Percentiles rank a stretch among this genome's conserved stretches.
phyloP scores from a whole-genome alignment of 495 filamentous ascomycete genomes.

The Penicillium herquei region DNA sequence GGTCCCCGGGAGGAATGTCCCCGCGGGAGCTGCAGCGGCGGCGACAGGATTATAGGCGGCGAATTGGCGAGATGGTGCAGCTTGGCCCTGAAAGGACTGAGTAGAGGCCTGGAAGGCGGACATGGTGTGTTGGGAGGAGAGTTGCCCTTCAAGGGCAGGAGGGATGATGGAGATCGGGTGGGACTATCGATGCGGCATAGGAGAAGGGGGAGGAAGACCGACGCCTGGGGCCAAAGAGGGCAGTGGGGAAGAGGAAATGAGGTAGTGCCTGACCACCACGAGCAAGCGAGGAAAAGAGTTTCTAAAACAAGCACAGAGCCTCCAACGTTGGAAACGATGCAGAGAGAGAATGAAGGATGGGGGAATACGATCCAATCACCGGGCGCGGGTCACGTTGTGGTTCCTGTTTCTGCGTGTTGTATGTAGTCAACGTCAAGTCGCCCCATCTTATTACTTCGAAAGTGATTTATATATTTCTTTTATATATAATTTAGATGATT shows the following conservation, averaged over 20 bases:
- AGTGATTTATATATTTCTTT: no score
- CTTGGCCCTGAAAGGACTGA: slow-evolving; percentile 32
- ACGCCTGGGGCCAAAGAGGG: slow-evolving; percentile 27
- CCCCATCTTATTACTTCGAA: not conserved
- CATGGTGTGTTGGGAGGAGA: slow-evolving; percentile 25
- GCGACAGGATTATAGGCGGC: slow-evolving; percentile 41
- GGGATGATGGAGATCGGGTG: slow-evolving; percentile 1
- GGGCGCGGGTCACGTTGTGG: slow-evolving; percentile 29
- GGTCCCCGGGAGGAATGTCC: slow-evolving; percentile 89
- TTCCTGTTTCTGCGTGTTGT: slow-evolving; percentile 3
- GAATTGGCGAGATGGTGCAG: slow-evolving; percentile 31
- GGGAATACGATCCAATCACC: slow-evolving; percentile 29
- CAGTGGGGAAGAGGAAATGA: slow-evolving; percentile 23
- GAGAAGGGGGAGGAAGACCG: slow-evolving; percentile 16
- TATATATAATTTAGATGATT: no score
- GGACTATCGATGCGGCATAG: slow-evolving; percentile 30
- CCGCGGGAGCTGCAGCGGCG: slow-evolving; percentile 62
- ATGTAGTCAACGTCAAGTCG: not conserved
- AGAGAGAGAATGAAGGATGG: slow-evolving; percentile 13
- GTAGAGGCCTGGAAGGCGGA: slow-evolving; percentile 29
- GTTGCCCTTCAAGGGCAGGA: slow-evolving; percentile 29
- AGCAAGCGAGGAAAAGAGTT: not conserved
- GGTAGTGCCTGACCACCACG: slow-evolving; percentile 24
- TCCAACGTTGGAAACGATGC: slow-evolving; percentile 4
- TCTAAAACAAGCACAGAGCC: slow-evolving; percentile 2